Conservation (phyloP, 2,329 filamentous ascomycete species). For the Phoma sp. region DNA sequence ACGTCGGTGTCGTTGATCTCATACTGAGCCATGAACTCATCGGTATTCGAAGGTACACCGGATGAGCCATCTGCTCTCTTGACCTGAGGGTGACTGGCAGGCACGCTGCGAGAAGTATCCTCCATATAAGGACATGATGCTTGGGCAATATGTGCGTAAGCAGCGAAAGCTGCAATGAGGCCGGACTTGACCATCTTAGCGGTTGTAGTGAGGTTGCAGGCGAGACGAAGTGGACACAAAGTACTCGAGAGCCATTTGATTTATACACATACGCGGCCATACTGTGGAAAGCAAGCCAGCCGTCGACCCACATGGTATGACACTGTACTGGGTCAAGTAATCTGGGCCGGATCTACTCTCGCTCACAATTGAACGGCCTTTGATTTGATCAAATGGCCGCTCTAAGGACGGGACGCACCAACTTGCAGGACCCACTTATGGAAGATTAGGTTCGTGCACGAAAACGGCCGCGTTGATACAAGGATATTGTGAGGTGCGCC, state of each 20-base stretch:
- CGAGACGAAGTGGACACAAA: background rate
- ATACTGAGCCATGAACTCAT: slow-evolving; percentile 47
- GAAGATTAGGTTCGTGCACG: slow-evolving; percentile 14
- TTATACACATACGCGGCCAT: slow-evolving; percentile 20
- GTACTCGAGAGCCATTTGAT: slow-evolving; percentile 7
- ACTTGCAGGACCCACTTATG: slow-evolving; percentile 17
- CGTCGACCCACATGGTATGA: slow-evolving; percentile 4
- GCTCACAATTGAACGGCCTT: slow-evolving; percentile 3
- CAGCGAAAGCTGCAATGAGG: slow-evolving; percentile 36
- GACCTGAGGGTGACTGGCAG: slow-evolving; percentile 38
- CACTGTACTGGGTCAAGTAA: slow-evolving; percentile 2
- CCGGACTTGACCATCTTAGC: slow-evolving; percentile 35
- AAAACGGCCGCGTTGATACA: slow-evolving; percentile 15
- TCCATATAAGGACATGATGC: slow-evolving; percentile 50
- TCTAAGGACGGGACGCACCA: slow-evolving; percentile 11
- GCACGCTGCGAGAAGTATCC: slow-evolving; percentile 35
- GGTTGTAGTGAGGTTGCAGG: slow-evolving; percentile 1
- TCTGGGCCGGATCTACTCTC: slow-evolving; percentile 1
- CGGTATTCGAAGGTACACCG: slow-evolving; percentile 27
- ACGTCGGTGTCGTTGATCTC: slow-evolving; percentile 47
- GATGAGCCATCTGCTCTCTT: slow-evolving; percentile 33
- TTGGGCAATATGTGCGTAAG: slow-evolving; percentile 28
- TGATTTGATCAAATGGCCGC: slow-evolving; percentile 15
- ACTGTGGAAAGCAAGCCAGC: slow-evolving; percentile 2
- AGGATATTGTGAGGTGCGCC: slow-evolving; percentile 20